Base-by-base conservation (phyloP, 306 rosid species). In the Dryas drummondii region DNA sequence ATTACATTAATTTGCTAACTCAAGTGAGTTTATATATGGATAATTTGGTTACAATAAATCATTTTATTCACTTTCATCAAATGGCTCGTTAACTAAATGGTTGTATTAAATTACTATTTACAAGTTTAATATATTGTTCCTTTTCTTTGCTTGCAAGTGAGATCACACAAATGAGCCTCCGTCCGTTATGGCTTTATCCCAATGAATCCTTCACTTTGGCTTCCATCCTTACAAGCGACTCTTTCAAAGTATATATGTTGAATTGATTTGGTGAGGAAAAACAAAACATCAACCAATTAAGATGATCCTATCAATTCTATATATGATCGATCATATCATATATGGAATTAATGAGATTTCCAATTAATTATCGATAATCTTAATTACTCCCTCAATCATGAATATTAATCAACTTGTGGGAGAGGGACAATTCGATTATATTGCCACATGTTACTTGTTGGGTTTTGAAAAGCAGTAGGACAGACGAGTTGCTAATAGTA, bases 201-300 rank as follows among this genome's bases (percentile, higher is more conserved):
- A 73, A 76, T 71, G 87, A 74, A 32, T 32, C 37, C 78, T 82
- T 47, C 61, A 61, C 70, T 70, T 78, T 69, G 77, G 54, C 84
- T 72, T 75, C 75, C 81, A 78, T 68, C 73, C 79, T 76, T 76
- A 63, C 85, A 87, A 80, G 86, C 85, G 51, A 84, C 86, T 84
- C 85, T 57, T 85, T 63, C 2, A 32, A 70, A 73, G 76, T 63
- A 78, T 78, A 63, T 55, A 75, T 61, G 14, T 83, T 77, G 48
- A 71, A 70, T 69, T 74, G 72, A 32, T 70, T 44, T n/a, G 58
- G 27, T 61, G 44, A 58, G 48, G 40, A 6, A 1, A 32, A 32
- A 32, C 37, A 32, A 32, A 46, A 55, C 45, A 73, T 80, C 72
- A 66, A 46, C 22, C 48, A 47, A 32, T 32, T 27, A 32, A 11